Conservation (phyloP, 306 rosid genomes). For the Styphnolobium japonicum region DNA sequence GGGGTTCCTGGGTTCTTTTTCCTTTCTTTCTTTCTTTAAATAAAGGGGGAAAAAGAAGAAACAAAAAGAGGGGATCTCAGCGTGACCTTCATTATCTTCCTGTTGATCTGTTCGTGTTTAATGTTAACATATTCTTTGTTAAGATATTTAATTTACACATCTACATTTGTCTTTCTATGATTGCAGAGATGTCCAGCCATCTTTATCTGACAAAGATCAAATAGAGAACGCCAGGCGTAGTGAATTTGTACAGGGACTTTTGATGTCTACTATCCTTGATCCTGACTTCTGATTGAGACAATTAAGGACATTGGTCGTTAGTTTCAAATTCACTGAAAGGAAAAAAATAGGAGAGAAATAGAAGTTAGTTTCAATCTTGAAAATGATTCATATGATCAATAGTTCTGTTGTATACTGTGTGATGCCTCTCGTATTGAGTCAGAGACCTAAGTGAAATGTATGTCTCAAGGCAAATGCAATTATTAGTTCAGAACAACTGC, state of each 20-base stretch:
- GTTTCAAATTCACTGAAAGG: neutral
- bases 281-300: conserved; percentile 42
- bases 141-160: neutral
- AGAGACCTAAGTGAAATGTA: conserved; percentile 15
- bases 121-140: neutral
- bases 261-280: conserved; percentile 53
- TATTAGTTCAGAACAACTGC: conserved; percentile 3
- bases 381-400: conserved; percentile 12
- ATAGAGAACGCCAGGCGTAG: conserved; percentile 53
- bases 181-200: conserved; percentile 44
- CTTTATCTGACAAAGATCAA: conserved; percentile 53
- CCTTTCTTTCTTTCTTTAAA: neutral
- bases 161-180: neutral
- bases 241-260: conserved; percentile 58
- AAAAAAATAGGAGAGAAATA: neutral
- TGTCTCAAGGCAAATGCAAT: conserved; percentile 13
- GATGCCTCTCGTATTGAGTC: conserved; percentile 23
- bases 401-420: conserved; percentile 5
- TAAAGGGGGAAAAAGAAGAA: neutral
- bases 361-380: neutral
- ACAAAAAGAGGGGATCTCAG: neutral
- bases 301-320: neutral
- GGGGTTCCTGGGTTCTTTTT: neutral
- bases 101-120: neutral
- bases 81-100: neutral